phyloP scores from a whole-genome alignment of 345 rosid species.

The Rhizophora mangle region DNA sequence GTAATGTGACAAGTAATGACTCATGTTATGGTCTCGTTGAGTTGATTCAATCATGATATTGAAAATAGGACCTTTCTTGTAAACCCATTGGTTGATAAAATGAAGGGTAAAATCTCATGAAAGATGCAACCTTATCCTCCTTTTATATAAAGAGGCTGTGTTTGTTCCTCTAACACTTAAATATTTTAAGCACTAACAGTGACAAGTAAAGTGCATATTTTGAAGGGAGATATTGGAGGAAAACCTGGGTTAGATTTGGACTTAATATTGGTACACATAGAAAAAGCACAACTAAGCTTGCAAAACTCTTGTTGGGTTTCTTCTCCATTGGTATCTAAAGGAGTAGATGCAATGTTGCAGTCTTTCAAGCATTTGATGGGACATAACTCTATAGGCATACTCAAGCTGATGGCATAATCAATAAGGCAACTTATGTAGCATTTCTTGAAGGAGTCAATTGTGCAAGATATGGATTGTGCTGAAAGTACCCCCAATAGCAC shows the following conservation, averaged over 20 bases:
- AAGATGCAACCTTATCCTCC: too few species aligned
- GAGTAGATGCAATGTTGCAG: constrained; percentile 19
- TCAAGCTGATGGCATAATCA: constrained; percentile 10
- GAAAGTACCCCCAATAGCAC: constrained; percentile 21
- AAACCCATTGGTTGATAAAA: too few species aligned
- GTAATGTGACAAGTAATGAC: too few species aligned
- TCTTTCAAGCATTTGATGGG: constrained; percentile 31
- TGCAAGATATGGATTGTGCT: constrained; percentile 13
- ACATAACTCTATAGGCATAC: too few species aligned
- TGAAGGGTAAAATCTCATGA: too few species aligned
- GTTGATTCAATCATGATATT: too few species aligned
- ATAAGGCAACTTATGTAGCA: constrained; percentile 40
- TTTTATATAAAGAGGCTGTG: too few species aligned
- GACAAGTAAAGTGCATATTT: too few species aligned
- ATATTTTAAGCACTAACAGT: too few species aligned
- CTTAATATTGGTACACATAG: constrained; percentile 40
- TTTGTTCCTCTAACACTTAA: too few species aligned
- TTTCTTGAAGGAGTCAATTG: constrained; percentile 10
- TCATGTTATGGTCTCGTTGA: too few species aligned
- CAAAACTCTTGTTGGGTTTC: constrained; percentile 18
- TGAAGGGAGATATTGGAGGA: background rate
- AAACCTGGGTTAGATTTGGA: constrained; percentile 35
- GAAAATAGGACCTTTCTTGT: too few species aligned
- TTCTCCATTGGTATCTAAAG: background rate
- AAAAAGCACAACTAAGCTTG: constrained; percentile 41